Conservation (phyloP, 306 rosid species). For the Dryas octopetala region DNA sequence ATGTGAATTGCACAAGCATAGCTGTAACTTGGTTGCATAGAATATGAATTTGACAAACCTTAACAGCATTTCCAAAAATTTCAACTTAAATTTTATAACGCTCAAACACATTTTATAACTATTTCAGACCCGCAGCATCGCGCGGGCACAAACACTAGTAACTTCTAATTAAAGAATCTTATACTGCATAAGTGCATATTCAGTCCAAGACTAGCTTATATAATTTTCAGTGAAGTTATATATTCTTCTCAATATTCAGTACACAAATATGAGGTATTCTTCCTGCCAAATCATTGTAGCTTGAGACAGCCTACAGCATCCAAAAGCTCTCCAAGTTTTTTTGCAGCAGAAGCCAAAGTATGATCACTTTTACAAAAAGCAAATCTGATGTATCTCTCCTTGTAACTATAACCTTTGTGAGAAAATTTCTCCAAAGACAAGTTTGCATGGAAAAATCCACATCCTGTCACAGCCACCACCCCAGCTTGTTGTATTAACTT, state of each 20-base stretch:
- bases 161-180: too few relatives aligned
- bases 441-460: conserved; percentile 61
- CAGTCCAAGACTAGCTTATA: not conserved
- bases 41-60: too few relatives aligned
- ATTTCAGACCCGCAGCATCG: too few relatives aligned
- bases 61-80: too few relatives aligned
- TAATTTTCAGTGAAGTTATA: not conserved
- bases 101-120: too few relatives aligned
- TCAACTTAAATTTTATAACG: too few relatives aligned
- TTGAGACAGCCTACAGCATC: conserved; percentile 36
- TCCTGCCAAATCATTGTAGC: conserved; percentile 14
- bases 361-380: conserved; percentile 80
- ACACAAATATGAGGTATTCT: not conserved
- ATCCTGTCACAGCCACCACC: conserved; percentile 89
- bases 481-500: conserved; percentile 65
- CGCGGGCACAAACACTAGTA: too few relatives aligned
- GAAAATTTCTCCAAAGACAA: conserved; percentile 33
- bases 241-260: not conserved
- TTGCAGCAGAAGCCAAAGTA: conserved; percentile 62
- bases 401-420: conserved; percentile 32
- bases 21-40: too few relatives aligned
- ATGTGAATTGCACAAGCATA: too few relatives aligned
- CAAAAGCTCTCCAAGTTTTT: conserved; percentile 48
- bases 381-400: conserved; percentile 68
- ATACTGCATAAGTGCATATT: not conserved